A percentile compares a stretch with the other conserved stretches of the same genome.
Conservation (phyloP, 257 asterid genomes). For the Solanum sitiens region DNA sequence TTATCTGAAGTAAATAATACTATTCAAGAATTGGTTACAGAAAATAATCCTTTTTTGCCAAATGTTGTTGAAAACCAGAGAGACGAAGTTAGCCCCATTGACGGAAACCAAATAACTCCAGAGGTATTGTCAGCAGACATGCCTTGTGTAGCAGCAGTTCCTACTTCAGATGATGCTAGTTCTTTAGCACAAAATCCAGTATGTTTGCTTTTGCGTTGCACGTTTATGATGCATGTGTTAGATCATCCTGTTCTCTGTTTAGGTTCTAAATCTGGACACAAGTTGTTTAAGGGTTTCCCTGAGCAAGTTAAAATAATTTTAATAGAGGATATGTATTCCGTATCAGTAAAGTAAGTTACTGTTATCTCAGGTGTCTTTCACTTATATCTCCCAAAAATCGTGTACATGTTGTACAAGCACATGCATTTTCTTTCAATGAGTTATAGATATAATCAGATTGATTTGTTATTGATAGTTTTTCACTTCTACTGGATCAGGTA, state of each 20-base stretch:
- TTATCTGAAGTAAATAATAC: slow-evolving; percentile 11
- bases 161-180: slow-evolving; percentile 9
- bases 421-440: neutral
- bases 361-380: neutral
- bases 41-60: neutral
- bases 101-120: slow-evolving; percentile 3
- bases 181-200: slow-evolving; percentile 22
- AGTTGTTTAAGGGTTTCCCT: neutral
- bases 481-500: neutral
- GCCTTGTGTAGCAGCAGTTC: neutral
- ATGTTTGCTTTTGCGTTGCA: slow-evolving; percentile 9
- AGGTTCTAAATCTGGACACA: slow-evolving; percentile 1
- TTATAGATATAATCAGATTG: neutral
- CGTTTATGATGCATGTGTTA: neutral
- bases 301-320: neutral
- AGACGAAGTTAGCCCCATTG: slow-evolving; percentile 1
- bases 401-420: neutral
- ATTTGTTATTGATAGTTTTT: neutral
- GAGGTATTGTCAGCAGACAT: neutral
- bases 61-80: slow-evolving; percentile 11
- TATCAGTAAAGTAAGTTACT: neutral
- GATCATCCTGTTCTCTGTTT: neutral
- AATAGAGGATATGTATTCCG: neutral
- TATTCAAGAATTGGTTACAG: slow-evolving; percentile 3
- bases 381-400: neutral